Percentiles rank a stretch among this genome's conserved stretches.
These are phyloP conservation scores for Eucalyptus sp. DNA, from an alignment of 345 rosid genomes.

Conservation along the genomic window DNA sequence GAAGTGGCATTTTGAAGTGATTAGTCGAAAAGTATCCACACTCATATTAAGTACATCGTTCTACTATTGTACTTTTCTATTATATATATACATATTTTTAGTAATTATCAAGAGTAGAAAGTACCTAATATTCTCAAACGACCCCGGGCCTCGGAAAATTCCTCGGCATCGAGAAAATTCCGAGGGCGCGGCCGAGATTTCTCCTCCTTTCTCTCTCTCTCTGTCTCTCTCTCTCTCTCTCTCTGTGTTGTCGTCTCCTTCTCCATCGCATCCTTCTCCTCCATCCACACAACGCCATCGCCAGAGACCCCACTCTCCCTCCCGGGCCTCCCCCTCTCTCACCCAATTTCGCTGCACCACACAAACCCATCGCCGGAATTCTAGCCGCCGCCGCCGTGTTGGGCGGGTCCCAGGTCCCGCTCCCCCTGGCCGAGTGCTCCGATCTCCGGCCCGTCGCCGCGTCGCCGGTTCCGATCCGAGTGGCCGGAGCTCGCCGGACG, in stretches of 20 bases:
- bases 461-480: not conserved
- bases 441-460: not conserved
- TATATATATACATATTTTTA: not conserved
- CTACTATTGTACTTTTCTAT: not conserved
- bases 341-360: not conserved
- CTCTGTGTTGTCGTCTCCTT: not conserved
- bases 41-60: not conserved
- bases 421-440: not conserved
- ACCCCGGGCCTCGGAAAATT: not conserved
- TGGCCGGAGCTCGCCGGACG: not conserved
- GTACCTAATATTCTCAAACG: not conserved
- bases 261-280: not conserved
- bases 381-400: not conserved
- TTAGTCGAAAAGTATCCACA: not conserved
- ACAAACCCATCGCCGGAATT: not conserved
- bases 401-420: not conserved
- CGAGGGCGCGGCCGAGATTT: not conserved
- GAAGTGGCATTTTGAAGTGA: not conserved
- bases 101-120: not conserved
- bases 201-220: not conserved
- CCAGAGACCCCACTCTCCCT: not conserved
- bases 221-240: not conserved
- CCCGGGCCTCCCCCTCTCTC: not conserved
- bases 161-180: not conserved
- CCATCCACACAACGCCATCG: not conserved